phyloP scores from a whole-genome alignment of 169 alveolate genomes.

The Nephromyces sp. region DNA sequence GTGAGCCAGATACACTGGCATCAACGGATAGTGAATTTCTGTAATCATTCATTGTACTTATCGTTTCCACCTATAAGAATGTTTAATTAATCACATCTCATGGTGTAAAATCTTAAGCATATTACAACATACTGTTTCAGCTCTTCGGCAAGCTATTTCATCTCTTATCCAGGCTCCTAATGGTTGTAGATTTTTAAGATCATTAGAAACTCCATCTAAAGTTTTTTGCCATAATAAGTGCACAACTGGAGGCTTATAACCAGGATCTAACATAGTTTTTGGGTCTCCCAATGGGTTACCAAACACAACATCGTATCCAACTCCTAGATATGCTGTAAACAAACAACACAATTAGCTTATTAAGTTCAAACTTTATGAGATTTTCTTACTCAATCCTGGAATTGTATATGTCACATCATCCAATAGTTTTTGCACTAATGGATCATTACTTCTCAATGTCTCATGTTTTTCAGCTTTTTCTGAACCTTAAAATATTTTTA shows the following conservation, averaged over 20 bases:
- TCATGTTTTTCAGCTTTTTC: no score
- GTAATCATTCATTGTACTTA: conserved; percentile 52
- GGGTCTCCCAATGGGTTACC: conserved; percentile 35
- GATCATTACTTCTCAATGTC: no score
- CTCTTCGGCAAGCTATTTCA: conserved; percentile 61
- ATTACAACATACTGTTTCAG: conserved; percentile 43
- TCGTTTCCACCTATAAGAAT: conserved; percentile 15
- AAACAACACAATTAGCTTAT: neutral
- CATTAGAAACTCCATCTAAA: conserved; percentile 43
- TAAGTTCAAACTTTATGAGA: neutral
- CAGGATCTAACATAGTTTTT: conserved; percentile 24
- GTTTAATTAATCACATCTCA: neutral
- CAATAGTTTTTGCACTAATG: no score
- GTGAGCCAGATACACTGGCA: conserved; percentile 45
- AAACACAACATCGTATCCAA: conserved; percentile 17
- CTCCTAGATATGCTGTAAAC: conserved; percentile 23
- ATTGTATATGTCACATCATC: no score
- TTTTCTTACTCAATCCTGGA: neutral
- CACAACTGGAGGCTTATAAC: conserved; percentile 11
- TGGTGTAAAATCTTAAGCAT: neutral
- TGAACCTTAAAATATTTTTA: no score
- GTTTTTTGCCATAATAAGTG: conserved; percentile 32
- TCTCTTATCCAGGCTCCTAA: conserved; percentile 60
- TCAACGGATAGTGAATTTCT: conserved; percentile 53
- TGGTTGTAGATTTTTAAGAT: conserved; percentile 53